phyloP scores from a whole-genome alignment of 495 filamentous ascomycete genomes.

The Geoglossum glabrum region DNA sequence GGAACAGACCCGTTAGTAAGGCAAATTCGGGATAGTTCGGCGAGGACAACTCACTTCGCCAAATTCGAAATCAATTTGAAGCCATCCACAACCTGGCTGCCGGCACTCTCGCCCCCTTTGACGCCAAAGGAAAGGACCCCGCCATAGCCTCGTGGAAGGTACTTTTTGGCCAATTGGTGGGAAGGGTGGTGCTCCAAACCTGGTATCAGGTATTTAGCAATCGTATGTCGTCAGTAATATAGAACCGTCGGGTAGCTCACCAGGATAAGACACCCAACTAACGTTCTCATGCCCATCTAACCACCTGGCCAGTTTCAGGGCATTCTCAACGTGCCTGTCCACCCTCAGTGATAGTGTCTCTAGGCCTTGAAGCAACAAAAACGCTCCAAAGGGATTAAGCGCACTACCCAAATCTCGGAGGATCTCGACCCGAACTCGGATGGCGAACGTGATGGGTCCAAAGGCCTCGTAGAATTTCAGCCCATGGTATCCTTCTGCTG shows the following conservation, averaged over 20 bases:
- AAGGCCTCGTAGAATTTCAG: slow-evolving; percentile 97
- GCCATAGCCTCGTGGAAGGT: slow-evolving; percentile 71
- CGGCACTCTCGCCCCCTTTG: slow-evolving; percentile 66
- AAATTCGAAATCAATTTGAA: slow-evolving; percentile 92
- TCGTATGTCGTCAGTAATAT: background rate
- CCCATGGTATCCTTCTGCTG: slow-evolving; percentile 83
- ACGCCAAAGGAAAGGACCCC: slow-evolving; percentile 87
- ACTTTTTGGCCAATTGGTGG: slow-evolving; percentile 73
- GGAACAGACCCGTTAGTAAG: background rate
- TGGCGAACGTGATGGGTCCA: slow-evolving; percentile 63
- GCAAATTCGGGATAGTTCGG: background rate
- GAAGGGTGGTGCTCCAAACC: slow-evolving; percentile 66
- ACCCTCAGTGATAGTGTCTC: slow-evolving; percentile 78
- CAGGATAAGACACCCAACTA: slow-evolving; percentile 80
- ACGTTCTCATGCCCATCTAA: slow-evolving; percentile 67
- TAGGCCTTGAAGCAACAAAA: slow-evolving; percentile 74
- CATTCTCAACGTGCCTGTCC: slow-evolving; percentile 77
- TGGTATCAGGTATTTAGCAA: background rate
- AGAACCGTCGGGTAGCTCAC: background rate
- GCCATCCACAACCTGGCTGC: slow-evolving; percentile 73
- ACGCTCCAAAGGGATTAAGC: slow-evolving; percentile 87
- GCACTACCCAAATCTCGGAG: slow-evolving; percentile 70
- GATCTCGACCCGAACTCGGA: slow-evolving; percentile 69
- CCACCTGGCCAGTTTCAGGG: slow-evolving; percentile 65
- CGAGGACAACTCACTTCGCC: slow-evolving; percentile 30